Percentiles rank a stretch among this genome's conserved stretches.
phyloP scores from a whole-genome alignment of 129 eudicot species.

The Calendula officinalis region DNA sequence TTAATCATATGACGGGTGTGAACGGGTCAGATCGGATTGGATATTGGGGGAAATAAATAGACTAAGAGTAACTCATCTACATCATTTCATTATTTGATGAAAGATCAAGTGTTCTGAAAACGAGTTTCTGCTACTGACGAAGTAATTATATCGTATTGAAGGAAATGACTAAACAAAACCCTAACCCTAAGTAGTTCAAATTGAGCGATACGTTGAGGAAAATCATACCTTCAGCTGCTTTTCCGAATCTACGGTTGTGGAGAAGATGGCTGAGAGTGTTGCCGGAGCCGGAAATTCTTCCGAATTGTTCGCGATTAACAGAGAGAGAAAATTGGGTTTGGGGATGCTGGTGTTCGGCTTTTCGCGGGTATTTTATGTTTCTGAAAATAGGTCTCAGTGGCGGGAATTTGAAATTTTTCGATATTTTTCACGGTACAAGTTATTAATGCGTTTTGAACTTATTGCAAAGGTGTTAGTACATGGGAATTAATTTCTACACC shows the following conservation, averaged over 20 bases:
- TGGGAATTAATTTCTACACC: no score
- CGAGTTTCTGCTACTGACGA: background rate
- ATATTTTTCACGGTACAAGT: no score
- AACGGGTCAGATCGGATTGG: no score
- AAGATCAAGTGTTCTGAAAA: background rate
- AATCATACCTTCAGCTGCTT: conserved; percentile 18
- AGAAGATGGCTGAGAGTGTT: background rate
- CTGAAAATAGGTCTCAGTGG: background rate
- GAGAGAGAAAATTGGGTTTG: conserved; percentile 3
- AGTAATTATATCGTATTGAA: background rate
- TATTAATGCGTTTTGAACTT: no score
- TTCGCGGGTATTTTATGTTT: conserved; percentile 7
- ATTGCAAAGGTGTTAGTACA: no score
- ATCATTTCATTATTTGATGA: background rate
- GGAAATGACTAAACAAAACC: conserved; percentile 9
- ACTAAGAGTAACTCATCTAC: no score
- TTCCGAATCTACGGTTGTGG: background rate
- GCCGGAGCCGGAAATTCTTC: background rate
- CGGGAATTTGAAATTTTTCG: background rate
- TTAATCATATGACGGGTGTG: background rate
- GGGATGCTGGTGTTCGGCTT: background rate
- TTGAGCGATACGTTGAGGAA: background rate
- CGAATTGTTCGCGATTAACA: background rate
- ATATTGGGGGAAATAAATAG: no score
- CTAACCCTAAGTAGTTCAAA: conserved; percentile 22